Conservation (phyloP, 2,329 filamentous ascomycete species). For the Aspergillus ustus region DNA sequence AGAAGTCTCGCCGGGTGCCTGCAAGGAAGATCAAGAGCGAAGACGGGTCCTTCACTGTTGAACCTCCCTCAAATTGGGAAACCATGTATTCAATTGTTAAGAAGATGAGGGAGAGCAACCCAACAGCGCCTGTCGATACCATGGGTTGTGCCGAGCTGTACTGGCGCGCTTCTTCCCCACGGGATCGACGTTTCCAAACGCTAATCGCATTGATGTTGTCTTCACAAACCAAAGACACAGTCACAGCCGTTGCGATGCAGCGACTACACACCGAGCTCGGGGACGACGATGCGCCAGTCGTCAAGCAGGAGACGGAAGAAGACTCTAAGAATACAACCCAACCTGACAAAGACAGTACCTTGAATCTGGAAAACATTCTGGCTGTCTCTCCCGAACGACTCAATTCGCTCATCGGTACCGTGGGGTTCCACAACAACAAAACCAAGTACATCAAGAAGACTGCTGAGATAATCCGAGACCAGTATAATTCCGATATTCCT, state of each 20-base stretch:
- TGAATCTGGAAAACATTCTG: slow-evolving; percentile 79
- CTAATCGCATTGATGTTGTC: slow-evolving; percentile 88
- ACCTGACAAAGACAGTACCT: slow-evolving; percentile 46
- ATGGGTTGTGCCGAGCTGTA: slow-evolving; percentile 79
- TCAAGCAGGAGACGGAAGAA: slow-evolving; percentile 34
- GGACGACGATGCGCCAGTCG: slow-evolving; percentile 22
- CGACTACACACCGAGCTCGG: slow-evolving; percentile 75
- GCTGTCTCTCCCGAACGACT: slow-evolving; percentile 68
- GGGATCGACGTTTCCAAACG: slow-evolving; percentile 79
- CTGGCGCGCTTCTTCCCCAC: slow-evolving; percentile 47
- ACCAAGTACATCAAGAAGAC: slow-evolving; percentile 79
- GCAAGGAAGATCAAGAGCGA: slow-evolving; percentile 46
- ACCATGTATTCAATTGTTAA: slow-evolving; percentile 77
- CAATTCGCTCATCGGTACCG: slow-evolving; percentile 78
- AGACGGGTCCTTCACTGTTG: slow-evolving; percentile 41
- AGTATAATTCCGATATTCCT: slow-evolving; percentile 77
- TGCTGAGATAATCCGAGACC: slow-evolving; percentile 72
- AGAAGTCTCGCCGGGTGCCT: slow-evolving; percentile 43
- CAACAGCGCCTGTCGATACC: slow-evolving; percentile 84
- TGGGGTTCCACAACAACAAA: slow-evolving; percentile 96
- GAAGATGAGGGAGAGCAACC: slow-evolving; percentile 73
- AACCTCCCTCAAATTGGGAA: slow-evolving; percentile 81
- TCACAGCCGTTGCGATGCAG: slow-evolving; percentile 82
- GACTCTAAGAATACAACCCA: slow-evolving; percentile 27
- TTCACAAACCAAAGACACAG: slow-evolving; percentile 90